Evolutionary conservation across 805 yeast species (phyloP), one percentile per base, ranked within the genome.

Genomic region (Kuraishia floccosa): DNA sequence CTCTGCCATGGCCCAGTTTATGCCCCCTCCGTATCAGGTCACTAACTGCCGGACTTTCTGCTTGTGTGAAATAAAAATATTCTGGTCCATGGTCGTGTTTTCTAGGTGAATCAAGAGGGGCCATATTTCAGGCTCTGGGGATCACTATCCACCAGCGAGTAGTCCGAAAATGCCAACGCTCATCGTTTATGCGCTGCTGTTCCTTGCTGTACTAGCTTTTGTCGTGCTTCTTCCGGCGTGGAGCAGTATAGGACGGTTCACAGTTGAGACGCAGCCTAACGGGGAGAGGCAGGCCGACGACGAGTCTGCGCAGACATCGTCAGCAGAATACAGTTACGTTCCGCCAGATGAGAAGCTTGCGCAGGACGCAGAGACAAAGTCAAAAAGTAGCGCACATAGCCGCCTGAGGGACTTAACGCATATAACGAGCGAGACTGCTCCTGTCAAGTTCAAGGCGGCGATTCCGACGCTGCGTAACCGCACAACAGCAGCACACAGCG

Each of bases 341-440:
- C 47, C 58, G 6, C 60, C 60, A 4, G 60, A 54, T 33, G 56
- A 45, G 15, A 6, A 22, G 22, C 18, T 15, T 25, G 29, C 23
- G 27, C 10, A 17, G 28, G 35, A 28, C 7, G 20, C 12, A 14
- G 22, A 21, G 12, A 20, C 23, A 25, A 16, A 11, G 25, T 8
- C 7, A 22, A 31, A 10, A 26, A 13, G 15, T n/a, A n/a, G n/a
- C n/a, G n/a, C n/a, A n/a, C n/a, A n/a, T n/a, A n/a, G n/a, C n/a
- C n/a, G n/a, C n/a, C n/a, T 25, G 12, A 15, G 26, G 12, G 46
- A 39, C 17, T 22, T 52, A n/a, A 41, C 38, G 18, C 34, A 39
- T 8, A 20, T 51, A 8, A 46, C 54, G 1, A 37, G 39, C 14
- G 47, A 40, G 13, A 54, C 53, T 33, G 37, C 52, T 13, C 60